Evolutionary conservation across 768 basidiomycete species (phyloP), one percentile per base, ranked within the genome.

Genomic region (Boletellus emodensis): DNA sequence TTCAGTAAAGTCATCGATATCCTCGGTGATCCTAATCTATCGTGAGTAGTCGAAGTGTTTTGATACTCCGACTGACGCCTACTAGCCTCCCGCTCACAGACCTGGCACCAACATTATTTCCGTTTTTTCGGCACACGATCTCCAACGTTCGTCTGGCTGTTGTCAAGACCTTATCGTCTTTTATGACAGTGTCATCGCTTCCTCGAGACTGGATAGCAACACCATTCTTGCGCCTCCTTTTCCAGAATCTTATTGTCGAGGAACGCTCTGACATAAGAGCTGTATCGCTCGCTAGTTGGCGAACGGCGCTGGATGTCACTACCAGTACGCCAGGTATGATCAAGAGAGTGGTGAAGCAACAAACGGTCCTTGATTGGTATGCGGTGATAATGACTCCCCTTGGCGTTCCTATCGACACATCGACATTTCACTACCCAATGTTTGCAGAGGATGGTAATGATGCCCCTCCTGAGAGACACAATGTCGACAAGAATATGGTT

Each of bases 51-150:
- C 44, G 28, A 20, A 6, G n/a, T 34, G 15, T 28, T 38, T 52
- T 17, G 36, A 34, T 42, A 26, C 6, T 11, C 38, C 42, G 51
- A 22, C 54, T 52, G 13, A 61, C 14, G 33, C 41, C 34, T 5
- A 30, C 11, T 54, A 94, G 91, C n/a, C 73, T 85, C 41, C 87
- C 92, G 4, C 77, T 97, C 28, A 77, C 84, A n/a, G 79, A 78
- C 3, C 80, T 96, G 49, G 88, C 94, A 6, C 87, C 89, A 2
- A 90, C 87, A 1, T 72, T 95, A 6, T 98, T 92, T 71, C 91
- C 95, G 4, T 97, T 95, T 77, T 94, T 97, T 72, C 90, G 96
- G 15, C 96, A 99, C 67, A 94, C 95, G 0, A 98, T 99, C 60
- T 71, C 88, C 1, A 87, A 86, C 53, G 96, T 99, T 48, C 90